phyloP scores from a whole-genome alignment of 352 stramenopile species.

The Peronosclerospora sorghi region DNA sequence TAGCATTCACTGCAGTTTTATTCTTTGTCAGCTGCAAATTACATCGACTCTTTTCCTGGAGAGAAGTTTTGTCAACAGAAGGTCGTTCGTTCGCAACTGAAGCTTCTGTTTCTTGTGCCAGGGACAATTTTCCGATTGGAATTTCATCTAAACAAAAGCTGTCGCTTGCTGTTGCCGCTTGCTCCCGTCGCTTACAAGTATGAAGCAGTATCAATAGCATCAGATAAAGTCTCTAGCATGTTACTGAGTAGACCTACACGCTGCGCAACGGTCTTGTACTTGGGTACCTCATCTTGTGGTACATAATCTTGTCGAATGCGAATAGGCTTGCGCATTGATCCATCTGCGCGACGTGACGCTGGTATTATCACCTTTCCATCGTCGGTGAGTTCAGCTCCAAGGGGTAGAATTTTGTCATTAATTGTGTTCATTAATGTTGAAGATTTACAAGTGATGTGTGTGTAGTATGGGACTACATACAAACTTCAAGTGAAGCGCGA shows the following conservation, averaged over 20 bases:
- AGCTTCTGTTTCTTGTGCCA: constrained; percentile 18
- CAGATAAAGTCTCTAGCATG: too few relatives aligned
- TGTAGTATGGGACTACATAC: too few relatives aligned
- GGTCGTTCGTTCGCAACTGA: neutral
- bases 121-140: constrained; percentile 23
- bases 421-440: too few relatives aligned
- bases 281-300: constrained; percentile 69
- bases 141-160: constrained; percentile 9
- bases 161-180: constrained; percentile 4
- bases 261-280: constrained; percentile 66
- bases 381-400: constrained; percentile 48
- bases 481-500: too few relatives aligned
- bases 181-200: constrained; percentile 12
- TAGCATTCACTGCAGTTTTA: neutral
- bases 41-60: neutral
- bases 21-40: neutral
- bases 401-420: too few relatives aligned
- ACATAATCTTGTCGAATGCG: constrained; percentile 71
- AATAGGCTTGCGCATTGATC: constrained; percentile 66
- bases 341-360: constrained; percentile 48
- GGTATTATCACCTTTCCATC: constrained; percentile 60
- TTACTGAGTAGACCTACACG: constrained; percentile 22
- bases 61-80: neutral
- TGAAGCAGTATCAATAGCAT: too few relatives aligned
- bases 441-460: too few relatives aligned